Base-by-base conservation (phyloP, 352 stramenopile species). In the Thraustotheca clavata region DNA sequence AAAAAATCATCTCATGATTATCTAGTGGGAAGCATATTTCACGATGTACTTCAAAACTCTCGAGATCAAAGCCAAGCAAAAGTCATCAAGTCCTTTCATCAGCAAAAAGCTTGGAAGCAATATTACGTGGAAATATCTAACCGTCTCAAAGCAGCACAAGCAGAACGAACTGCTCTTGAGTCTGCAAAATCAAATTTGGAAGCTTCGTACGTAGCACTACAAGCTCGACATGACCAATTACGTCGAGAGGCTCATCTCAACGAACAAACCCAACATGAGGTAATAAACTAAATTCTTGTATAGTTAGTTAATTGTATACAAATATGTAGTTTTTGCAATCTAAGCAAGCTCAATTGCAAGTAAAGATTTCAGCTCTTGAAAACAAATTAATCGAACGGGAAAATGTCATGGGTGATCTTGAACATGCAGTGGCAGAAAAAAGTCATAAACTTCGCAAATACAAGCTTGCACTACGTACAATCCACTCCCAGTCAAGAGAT, bases 21-120 rank as follows among this genome's bases (percentile, higher is more conserved):
- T 65, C 4, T 55, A 65, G 57, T 65, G 16, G 57, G 57, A 54
- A 18, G 38, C 38, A 20, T 65, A 16, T 33, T 65, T 4, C 20
- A 20, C 12, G 57, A 65, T 26, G 9, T 55, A 1, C 38, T 65
- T 20, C 27, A 40, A 9, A 26, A 32, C 20, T 7, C 57, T n/a
- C 14, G n/a, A 24, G 38, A 65, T 11, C 36, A 48, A 29, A 18
- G 41, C 41, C 57, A 27, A 18, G 16, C 57, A 29, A 55, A 36
- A 26, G 26, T 65, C 9, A 55, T 31, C 0, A 54, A 65, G 20
- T 9, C 32, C 3, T 54, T 55, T 46, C 52, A 65, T 31, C 57
- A 65, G 38, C 57, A 65, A 20, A 55, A 54, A 18, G 27, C 41
- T 11, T 65, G 57, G 57, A 26, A 26, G 5, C 31, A 55, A n/a